Base-by-base conservation (phyloP, 2,329 filamentous ascomycete genomes). In the Fusarium drepaniforme region DNA sequence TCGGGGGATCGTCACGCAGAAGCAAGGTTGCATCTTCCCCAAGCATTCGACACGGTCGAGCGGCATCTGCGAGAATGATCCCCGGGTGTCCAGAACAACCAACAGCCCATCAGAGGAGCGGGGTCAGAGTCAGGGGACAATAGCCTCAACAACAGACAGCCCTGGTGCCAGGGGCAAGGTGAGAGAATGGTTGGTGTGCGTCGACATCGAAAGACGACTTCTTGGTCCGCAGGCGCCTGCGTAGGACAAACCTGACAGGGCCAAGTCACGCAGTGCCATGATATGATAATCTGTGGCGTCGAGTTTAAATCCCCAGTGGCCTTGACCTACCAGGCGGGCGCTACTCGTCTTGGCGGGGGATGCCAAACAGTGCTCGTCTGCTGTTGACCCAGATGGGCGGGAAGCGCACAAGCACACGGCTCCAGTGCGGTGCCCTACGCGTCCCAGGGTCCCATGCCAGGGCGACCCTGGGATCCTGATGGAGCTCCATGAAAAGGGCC, bases 1-100 rank as follows among this genome's bases (percentile, higher is more conserved):
- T 75, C 73, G 73, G 73, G 73, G 73, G 73, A 75, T 75, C 73
- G 70, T 72, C 73, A 57, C 67, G 67, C 73, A 75, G 67, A 68
- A 68, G 70, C 67, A 66, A 71, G 73, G 73, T 69, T 74, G 58
- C 46, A 42, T 40, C 33, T 18, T 74, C 60, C 58, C 66, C 60
- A 66, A 71, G 70, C 44, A 66, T 65, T 72, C 65, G 51, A 75
- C 59, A 71, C 62, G 64, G 70, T 69, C 57, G 53, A 68, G 65
- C 72, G 72, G 69, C 70, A 78, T 70, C 64, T 78, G 72, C 61
- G 68, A 59, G 66, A 67, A 58, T 76, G 72, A 67, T 76, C 71
- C 72, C 73, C 68, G 73, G 51, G 68, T 64, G 61, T 67, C 56
- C 63, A 75, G 67, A 70, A 58, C 65, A 73, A 53, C 42, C 66